Base-by-base conservation (phyloP, 2,329 filamentous ascomycete genomes). In the Penicillium sp. region DNA sequence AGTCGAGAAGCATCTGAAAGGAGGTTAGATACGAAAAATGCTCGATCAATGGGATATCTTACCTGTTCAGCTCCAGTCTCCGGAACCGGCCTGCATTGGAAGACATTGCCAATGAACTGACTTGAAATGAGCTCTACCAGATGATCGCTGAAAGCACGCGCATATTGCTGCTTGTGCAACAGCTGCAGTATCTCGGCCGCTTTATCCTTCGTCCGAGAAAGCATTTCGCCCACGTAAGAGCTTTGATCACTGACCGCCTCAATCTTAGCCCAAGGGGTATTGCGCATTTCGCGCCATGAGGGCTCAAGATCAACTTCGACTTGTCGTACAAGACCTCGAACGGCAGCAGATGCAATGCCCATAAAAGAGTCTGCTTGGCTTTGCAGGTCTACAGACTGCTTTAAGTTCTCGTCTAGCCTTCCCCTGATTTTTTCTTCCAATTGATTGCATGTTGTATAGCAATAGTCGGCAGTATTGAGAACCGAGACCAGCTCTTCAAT, bases 381-480 rank as follows among this genome's bases (percentile, higher is more conserved):
- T 50, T 96, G 92, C 18, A 99, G 77, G 71, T 97, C 93, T 6
- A 99, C 88, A 58, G 85, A 86, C 29, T 85, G 76, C 14, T 84
- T 84, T 34, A 96, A 79, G 2, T 92, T 89, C 43, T 84, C 80
- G 60, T 97, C 94, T 58, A 99, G 92, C 9, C 92, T 86, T 64
- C 89, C 88, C 75, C 91, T 93, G 73, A 99, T 92, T 72, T 90
- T 96, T 66, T 97, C 92, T 71, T 97, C 93, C 1, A 99, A 81
- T 69, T 97, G 93, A 45, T 87, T 92, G 45, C 92, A 94, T 29
- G 96, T 97, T 24, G 85, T 86, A 68, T 97, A 93, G 83, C 94
- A 99, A 72, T 97, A 99, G 68, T 99, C 94, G 0, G 94, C 93
- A 1, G 94, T 97, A 70, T 99, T 99, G 45, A 99, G 80, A 1